phyloP scores from a whole-genome alignment of 2,329 filamentous ascomycete species.

The Aspergillus japonicus region DNA sequence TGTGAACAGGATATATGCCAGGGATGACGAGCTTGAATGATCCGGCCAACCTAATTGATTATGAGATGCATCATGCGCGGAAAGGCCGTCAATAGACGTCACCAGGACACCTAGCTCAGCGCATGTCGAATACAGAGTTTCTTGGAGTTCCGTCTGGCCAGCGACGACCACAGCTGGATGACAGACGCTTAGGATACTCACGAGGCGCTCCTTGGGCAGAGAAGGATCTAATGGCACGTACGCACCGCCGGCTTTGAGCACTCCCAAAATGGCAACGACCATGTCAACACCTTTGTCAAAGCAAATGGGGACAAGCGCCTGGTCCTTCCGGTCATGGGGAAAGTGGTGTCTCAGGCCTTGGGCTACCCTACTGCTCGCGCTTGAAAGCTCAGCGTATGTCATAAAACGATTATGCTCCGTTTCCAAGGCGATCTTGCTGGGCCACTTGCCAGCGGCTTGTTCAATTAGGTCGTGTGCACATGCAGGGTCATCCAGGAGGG shows the following conservation, averaged over 20 bases:
- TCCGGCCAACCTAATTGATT: background rate
- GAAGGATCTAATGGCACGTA: slow-evolving; percentile 6
- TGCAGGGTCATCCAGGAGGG: too few relatives aligned
- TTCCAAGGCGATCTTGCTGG: too few relatives aligned
- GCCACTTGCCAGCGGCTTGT: too few relatives aligned
- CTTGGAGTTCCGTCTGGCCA: background rate
- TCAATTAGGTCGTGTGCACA: too few relatives aligned
- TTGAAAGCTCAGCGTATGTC: too few relatives aligned
- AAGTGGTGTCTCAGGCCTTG: too few relatives aligned
- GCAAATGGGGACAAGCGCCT: background rate
- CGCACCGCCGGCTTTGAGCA: slow-evolving; percentile 6
- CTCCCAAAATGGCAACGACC: slow-evolving; percentile 4
- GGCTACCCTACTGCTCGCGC: too few relatives aligned
- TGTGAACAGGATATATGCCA: slow-evolving; percentile 10
- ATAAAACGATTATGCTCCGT: too few relatives aligned
- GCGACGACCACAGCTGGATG: background rate
- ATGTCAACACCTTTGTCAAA: slow-evolving; percentile 6
- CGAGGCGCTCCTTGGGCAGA: slow-evolving; percentile 1
- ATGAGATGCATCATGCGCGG: background rate
- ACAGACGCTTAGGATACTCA: background rate
- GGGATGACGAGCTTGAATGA: background rate
- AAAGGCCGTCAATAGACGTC: too few relatives aligned
- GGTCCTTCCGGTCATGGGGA: too few relatives aligned
- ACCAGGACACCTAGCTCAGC: background rate
- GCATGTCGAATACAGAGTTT: background rate